Conservation (phyloP, 352 stramenopile species). For the Aphanomyces euteiches region DNA sequence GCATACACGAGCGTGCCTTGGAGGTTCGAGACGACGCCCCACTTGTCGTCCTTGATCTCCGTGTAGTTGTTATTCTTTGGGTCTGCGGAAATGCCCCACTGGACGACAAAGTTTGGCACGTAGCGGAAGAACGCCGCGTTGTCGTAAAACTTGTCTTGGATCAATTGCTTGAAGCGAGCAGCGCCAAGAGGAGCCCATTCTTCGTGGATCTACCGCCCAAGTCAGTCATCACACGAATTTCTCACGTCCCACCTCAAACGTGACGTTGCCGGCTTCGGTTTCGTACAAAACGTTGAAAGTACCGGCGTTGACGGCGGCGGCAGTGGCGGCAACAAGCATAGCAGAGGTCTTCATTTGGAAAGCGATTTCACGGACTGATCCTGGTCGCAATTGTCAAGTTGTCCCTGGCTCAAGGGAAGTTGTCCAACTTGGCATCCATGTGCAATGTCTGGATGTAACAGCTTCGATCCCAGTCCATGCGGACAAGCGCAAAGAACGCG, state of each 20-base stretch:
- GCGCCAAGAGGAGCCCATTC: constrained; percentile 43
- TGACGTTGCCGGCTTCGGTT: constrained; percentile 24
- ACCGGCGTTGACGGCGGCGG: neutral
- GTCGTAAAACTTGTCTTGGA: constrained; percentile 43
- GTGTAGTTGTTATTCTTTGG: constrained; percentile 40
- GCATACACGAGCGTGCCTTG: constrained; percentile 24
- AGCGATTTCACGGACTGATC: no score
- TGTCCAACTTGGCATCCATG: no score
- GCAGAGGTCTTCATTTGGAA: constrained; percentile 9
- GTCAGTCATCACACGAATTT: neutral
- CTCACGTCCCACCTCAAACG: constrained; percentile 1
- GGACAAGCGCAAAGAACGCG: no score
- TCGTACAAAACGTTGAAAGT: constrained; percentile 13
- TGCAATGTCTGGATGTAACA: no score
- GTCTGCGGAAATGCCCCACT: constrained; percentile 60
- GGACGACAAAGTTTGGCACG: constrained; percentile 52
- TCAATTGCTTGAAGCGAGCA: constrained; percentile 42
- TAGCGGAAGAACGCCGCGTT: constrained; percentile 46
- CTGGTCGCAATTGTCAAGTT: no score
- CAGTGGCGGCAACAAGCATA: neutral
- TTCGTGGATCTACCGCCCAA: constrained; percentile 5
- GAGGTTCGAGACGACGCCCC: constrained; percentile 7
- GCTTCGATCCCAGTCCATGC: no score
- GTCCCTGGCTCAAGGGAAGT: no score
- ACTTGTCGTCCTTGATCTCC: constrained; percentile 30